phyloP scores from a whole-genome alignment of 352 stramenopile genomes.

The Globisporangium megalacanthum region DNA sequence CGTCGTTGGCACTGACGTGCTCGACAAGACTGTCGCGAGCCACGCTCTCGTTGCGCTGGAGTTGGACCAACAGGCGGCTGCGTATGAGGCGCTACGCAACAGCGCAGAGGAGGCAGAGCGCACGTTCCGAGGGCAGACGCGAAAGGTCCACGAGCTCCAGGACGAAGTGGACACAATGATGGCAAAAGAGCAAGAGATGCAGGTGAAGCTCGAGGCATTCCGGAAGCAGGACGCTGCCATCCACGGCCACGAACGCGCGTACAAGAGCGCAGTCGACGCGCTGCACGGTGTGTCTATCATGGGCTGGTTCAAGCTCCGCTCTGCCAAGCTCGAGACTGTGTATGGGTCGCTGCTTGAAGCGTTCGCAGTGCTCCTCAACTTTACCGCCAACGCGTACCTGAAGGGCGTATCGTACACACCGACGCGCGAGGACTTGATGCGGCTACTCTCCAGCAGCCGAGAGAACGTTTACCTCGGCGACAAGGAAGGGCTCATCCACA shows the following conservation, averaged over 20 bases:
- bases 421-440: constrained; percentile 53
- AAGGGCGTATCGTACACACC: constrained; percentile 33
- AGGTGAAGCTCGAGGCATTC: constrained; percentile 75
- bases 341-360: constrained; percentile 61
- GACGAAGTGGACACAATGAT: constrained; percentile 37
- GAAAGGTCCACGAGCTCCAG: constrained; percentile 23
- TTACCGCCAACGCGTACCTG: constrained; percentile 65
- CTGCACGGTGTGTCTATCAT: constrained; percentile 46
- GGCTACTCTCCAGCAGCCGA: constrained; percentile 65
- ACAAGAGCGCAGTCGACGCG: constrained; percentile 54
- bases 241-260: constrained; percentile 45
- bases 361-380: constrained; percentile 64
- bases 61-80: constrained; percentile 19
- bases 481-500: constrained; percentile 73
- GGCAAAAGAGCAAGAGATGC: constrained; percentile 59
- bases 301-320: constrained; percentile 74
- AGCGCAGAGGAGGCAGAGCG: constrained; percentile 41
- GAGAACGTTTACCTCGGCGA: constrained; percentile 80
- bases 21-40: constrained; percentile 44
- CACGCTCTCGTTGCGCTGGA: constrained; percentile 26
- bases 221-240: constrained; percentile 50
- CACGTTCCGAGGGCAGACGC: constrained; percentile 27
- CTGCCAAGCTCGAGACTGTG: constrained; percentile 48
- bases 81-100: constrained; percentile 45
- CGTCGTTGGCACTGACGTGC: constrained; percentile 53